Evolutionary conservation across 768 basidiomycete genomes (phyloP).

Genomic region (Pluteus cervinus): DNA sequence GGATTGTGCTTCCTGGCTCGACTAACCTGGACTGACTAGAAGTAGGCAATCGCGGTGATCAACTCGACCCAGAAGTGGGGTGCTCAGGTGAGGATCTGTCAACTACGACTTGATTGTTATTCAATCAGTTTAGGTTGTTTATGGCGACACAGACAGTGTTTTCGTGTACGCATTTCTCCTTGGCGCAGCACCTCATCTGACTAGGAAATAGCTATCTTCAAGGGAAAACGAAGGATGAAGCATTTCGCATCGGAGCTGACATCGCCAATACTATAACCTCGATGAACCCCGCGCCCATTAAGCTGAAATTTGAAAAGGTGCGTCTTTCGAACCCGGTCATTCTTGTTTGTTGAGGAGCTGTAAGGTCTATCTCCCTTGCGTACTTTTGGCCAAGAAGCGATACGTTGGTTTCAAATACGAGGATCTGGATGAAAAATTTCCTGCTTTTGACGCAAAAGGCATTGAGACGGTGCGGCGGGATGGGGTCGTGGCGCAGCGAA

Average conservation of each 20-base stretch:
- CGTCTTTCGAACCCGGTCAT: conserved; percentile 6
- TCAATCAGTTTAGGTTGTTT: conserved; percentile 57
- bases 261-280: conserved; percentile 86
- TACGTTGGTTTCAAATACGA: conserved; percentile 98
- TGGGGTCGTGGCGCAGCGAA: conserved; percentile 83
- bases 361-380: conserved; percentile 92
- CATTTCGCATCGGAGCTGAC: conserved; percentile 88
- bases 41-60: conserved; percentile 77
- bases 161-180: conserved; percentile 52
- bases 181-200: not conserved
- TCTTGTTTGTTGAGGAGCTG: not conserved
- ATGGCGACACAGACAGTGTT: conserved; percentile 96
- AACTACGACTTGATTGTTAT: conserved; percentile 1
- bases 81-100: conserved; percentile 40
- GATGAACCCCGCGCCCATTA: conserved; percentile 84
- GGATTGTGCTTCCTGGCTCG: conserved; percentile 6
- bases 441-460: conserved; percentile 92
- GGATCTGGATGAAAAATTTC: conserved; percentile 67
- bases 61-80: conserved; percentile 80
- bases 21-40: not conserved
- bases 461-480: conserved; percentile 96
- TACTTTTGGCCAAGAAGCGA: conserved; percentile 96
- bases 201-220: conserved; percentile 50
- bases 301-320: conserved; percentile 98
- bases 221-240: conserved; percentile 89